A percentile compares a stretch with the other conserved stretches of the same genome.
phyloP scores from a whole-genome alignment of 2,329 filamentous ascomycete species.

The Verticillium tricorpus region DNA sequence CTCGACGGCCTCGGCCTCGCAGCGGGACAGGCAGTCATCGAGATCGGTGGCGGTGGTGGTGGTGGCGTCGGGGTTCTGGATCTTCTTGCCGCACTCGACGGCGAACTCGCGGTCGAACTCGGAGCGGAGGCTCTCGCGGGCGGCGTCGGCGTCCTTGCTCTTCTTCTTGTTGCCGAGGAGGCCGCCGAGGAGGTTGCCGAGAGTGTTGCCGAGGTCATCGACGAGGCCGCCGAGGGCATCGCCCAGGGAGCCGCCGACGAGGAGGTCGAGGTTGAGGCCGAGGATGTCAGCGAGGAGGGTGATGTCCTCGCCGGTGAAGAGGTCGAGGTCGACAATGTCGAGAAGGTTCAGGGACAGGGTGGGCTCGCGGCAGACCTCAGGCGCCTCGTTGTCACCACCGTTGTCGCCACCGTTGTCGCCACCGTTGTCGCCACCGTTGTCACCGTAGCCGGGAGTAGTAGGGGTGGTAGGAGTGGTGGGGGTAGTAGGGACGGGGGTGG shows the following conservation, averaged over 20 bases:
- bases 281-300: neutral
- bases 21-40: neutral
- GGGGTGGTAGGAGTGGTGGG: neutral
- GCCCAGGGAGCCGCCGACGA: neutral
- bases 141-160: neutral
- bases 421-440: neutral
- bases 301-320: slow-evolving; percentile 1
- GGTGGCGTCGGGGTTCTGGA: neutral
- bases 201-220: neutral
- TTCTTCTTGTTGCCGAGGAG: neutral
- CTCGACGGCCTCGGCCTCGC: slow-evolving; percentile 1
- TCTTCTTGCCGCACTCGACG: neutral
- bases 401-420: neutral
- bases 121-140: neutral
- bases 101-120: neutral
- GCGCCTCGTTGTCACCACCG: neutral
- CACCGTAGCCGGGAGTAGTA: neutral
- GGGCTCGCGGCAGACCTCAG: slow-evolving; percentile 1
- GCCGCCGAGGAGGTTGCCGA: slow-evolving; percentile 1
- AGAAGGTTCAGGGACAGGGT: slow-evolving; percentile 1
- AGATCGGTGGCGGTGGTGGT: slow-evolving; percentile 1
- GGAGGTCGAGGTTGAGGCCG: slow-evolving; percentile 1
- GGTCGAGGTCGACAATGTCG: slow-evolving; percentile 1
- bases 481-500: no score
- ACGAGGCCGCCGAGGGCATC: neutral